Evolutionary conservation across 805 yeast genomes (phyloP), one percentile per base, ranked within the genome.

Genomic region (Wickerhamiella brachini): DNA sequence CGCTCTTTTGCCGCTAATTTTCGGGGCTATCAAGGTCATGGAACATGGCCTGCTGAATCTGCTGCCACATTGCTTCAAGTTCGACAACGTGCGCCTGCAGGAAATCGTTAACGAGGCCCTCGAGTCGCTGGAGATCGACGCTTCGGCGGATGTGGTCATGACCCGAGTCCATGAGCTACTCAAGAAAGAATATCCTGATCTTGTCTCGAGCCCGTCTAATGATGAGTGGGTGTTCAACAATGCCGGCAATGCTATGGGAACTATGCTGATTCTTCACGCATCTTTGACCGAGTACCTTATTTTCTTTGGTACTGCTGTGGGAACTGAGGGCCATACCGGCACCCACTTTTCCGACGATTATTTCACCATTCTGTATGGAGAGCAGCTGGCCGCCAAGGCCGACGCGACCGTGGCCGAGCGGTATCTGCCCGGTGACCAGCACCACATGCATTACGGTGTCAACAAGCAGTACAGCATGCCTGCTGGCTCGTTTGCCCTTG

Each of bases 331-430:
- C 45, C 98, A 93, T 69, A 74, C 86, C 5, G 98, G 98, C 51
- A 81, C 87, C 44, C 98, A 93, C 67, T 87, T 85, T 63, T 95
- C 97, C n/a, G 90, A 89, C 62, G 98, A 93, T 68, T 90, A 90
- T 69, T 93, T 93, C 75, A 87, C 94, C 48, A 93, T 93, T 57
- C 71, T 93, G 55, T 66, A 75, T 44, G 97, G 97, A 45, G 74
- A 78, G 58, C 89, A 93, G 70, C 61, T 60, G 23, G 95, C 95
- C 2, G 84, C 87, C 5, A 67, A 58, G 44, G 83, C 90, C 23
- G 74, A 77, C 51, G 79, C 82, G 13, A 70, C 80, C 39, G 67
- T 62, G 22, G 82, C 86, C 24, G 85, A 81, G 63, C 72, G 79
- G n/a, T 93, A 85, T 68, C 62, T 64, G 18, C 95, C 98, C 1